Conservation (phyloP, 2,329 filamentous ascomycete species). For the Phaeosphaeria sp. region DNA sequence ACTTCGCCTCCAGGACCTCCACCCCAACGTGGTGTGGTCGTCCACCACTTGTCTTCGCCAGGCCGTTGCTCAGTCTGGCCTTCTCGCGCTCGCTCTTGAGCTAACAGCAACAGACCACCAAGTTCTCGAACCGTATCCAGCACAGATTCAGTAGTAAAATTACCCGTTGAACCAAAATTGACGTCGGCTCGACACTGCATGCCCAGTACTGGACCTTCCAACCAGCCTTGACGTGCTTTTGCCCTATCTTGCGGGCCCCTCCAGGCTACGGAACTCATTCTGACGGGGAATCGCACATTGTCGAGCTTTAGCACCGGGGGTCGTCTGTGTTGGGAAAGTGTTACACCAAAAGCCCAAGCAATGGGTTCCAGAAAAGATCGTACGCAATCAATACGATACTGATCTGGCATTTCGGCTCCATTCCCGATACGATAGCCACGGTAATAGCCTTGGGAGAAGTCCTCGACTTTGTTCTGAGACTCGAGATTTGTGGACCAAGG, state of each 20-base stretch:
- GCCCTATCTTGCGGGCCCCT: slow-evolving; percentile 60
- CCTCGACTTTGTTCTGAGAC: slow-evolving; percentile 24
- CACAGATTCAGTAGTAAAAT: slow-evolving; percentile 37
- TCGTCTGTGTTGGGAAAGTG: slow-evolving; percentile 55
- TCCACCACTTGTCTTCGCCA: slow-evolving; percentile 68
- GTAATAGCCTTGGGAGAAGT: slow-evolving; percentile 53
- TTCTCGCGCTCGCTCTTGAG: slow-evolving; percentile 66
- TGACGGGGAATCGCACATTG: slow-evolving; percentile 62
- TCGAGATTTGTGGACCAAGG: slow-evolving; percentile 31
- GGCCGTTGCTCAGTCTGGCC: slow-evolving; percentile 57
- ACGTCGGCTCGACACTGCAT: slow-evolving; percentile 63
- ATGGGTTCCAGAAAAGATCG: slow-evolving; percentile 64
- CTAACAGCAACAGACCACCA: slow-evolving; percentile 62
- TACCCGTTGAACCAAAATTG: slow-evolving; percentile 54
- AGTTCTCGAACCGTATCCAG: slow-evolving; percentile 65
- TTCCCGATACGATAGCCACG: slow-evolving; percentile 65
- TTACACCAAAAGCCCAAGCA: slow-evolving; percentile 64
- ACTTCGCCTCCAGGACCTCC: slow-evolving; percentile 58
- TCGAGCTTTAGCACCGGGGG: slow-evolving; percentile 57
- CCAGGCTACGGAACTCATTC: slow-evolving; percentile 62
- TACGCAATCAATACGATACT: slow-evolving; percentile 62
- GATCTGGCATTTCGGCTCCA: slow-evolving; percentile 65
- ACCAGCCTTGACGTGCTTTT: slow-evolving; percentile 59
- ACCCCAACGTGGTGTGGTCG: slow-evolving; percentile 62
- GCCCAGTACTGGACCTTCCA: slow-evolving; percentile 65